These are phyloP conservation scores for Saccharum officinarum DNA, from an alignment of 176 grass and related monocot genomes.

Conservation along the genomic window DNA sequence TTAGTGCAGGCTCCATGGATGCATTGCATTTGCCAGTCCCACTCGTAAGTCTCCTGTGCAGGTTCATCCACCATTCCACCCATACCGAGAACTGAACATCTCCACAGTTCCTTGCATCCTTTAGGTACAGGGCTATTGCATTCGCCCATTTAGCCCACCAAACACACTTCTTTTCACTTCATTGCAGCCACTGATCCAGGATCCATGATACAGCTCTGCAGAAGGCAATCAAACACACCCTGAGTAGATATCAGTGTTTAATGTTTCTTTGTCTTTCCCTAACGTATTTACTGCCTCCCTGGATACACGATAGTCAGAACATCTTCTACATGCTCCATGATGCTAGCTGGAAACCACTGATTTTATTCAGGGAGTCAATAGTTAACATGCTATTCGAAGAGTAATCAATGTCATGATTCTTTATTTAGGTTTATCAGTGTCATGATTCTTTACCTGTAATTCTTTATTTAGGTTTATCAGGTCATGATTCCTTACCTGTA, in stretches of 20 bases:
- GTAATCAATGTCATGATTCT: background rate
- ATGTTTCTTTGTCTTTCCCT: background rate
- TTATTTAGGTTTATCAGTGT: background rate
- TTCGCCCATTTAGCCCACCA: too few relatives aligned
- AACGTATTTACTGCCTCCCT: background rate
- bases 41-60: background rate
- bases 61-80: background rate
- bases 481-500: background rate
- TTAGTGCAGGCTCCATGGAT: too few relatives aligned
- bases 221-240: background rate
- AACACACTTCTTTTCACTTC: too few relatives aligned
- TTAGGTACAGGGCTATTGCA: too few relatives aligned
- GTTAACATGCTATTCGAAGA: conserved; percentile 12
- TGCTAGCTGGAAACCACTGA: background rate
- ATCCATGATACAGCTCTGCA: too few relatives aligned
- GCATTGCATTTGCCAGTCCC: background rate
- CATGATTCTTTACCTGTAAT: conserved; percentile 1
- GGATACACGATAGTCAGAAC: background rate
- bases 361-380: conserved; percentile 1
- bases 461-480: conserved; percentile 8
- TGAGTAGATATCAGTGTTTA: background rate
- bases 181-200: too few relatives aligned
- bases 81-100: background rate
- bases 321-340: background rate
- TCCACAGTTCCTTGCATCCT: background rate